Evolutionary conservation across 176 grass and related monocot species (phyloP), one percentile per base, ranked within the genome.

Genomic region (Eragrostis curvula): DNA sequence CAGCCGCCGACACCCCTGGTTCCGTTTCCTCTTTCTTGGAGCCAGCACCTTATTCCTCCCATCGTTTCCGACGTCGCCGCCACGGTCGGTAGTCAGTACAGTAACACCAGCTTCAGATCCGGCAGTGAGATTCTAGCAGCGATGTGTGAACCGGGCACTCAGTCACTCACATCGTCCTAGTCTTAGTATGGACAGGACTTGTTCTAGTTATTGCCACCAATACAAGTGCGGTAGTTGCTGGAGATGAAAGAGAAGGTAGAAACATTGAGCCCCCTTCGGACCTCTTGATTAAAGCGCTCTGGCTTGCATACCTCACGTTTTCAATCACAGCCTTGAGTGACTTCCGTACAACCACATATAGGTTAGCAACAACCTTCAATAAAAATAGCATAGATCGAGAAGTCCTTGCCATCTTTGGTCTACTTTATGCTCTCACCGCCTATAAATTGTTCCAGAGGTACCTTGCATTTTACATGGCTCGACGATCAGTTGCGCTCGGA

Each of bases 221-320:
- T 10, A 79, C 24, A 1, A 73, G 16, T 16, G 8, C 20, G 25
- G 5, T 59, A 60, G 70, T 83, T 2, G 59, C 71, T 6, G 16
- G 7, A 14, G 70, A 66, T 66, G 30, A 21, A 8, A 82, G 36
- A 75, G 70, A 83, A 47, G 71, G 71, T 45, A 23, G 71, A 41
- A n/a, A 40, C 71, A 63, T 40, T 9, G 71, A 9, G 0, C 81
- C 47, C 3, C 17, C 71, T 7, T 44, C 11, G 0, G n/a, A 43
- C 7, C 59, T 66, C 16, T 3, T 75, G 5, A 21, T 75, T 2
- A n/a, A 83, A 44, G 70, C 81, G 12, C 5, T 75, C 0, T 83
- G 81, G 60, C 29, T 44, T 7, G 24, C 9, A 3, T 83, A 83
- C 71, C 81, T 83, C 40, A 47, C 8, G 0, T 7, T 41, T 2